Base-by-base conservation (phyloP, 768 basidiomycete species). In the Boletellus sp. region DNA sequence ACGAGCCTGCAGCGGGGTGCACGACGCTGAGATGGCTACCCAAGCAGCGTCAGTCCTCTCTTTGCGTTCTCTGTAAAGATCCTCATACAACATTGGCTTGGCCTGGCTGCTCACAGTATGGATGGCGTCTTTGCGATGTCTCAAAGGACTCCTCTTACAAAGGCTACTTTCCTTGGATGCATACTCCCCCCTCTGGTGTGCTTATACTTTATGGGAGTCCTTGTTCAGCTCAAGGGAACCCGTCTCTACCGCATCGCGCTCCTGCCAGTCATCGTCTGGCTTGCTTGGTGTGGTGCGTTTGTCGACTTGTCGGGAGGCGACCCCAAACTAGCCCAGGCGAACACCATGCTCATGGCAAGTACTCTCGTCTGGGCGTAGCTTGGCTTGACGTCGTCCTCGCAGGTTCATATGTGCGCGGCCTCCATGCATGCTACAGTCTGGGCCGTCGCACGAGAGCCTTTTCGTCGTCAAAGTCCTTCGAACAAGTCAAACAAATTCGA, bases 161-260 rank as follows among this genome's bases (percentile, higher is more conserved):
- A 2, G 38, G 3, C 38, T 65, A 20, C 70, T 71, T 57, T 55
- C 63, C 31, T 55, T 4, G 64, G 62, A 9, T 67, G 72, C 47
- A 52, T 80, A 37, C 48, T 77, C 10, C 78, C 78, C 1, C 63
- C 74, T 17, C 24, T 77, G 0, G 46, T 73, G 10, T 68, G 68
- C 47, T 77, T 79, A 56, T 80, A 78, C 65, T 60, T 64, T 12
- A 76, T 77, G 42, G 81, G 77, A 4, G 65, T 80, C 20, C 72
- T 84, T 33, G 77, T 81, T 16, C 68, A 78, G 40, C 62, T 75
- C 64, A 65, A 42, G 77, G 80, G 12, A 62, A 74, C 52, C 2
- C 46, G 39, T 9, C 51, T 61, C 6, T 61, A 77, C 49, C 78
- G 82, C 34, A 45, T 80, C 39, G 75, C 77, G 1, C 44, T 81